phyloP scores from a whole-genome alignment of 2,329 filamentous ascomycete genomes.

The Aspergillus oerlinghausenensis region DNA sequence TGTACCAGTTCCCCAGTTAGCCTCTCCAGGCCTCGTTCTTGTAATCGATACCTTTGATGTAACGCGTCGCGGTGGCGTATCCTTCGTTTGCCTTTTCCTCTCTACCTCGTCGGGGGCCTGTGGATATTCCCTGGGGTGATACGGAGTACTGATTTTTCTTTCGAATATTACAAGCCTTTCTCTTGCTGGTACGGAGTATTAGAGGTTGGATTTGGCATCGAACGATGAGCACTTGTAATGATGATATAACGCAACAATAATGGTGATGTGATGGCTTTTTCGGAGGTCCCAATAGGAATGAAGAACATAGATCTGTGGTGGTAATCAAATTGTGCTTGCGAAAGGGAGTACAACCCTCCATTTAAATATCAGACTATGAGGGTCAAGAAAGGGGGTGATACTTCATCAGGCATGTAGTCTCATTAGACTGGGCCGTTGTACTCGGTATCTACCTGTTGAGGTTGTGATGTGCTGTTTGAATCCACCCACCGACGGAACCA shows the following conservation, averaged over 20 bases:
- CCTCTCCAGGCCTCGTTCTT: neutral
- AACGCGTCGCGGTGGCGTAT: neutral
- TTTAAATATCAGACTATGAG: conserved; percentile 15
- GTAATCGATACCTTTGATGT: neutral
- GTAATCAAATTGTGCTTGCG: neutral
- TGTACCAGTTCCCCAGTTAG: neutral
- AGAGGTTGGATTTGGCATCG: neutral
- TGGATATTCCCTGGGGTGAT: neutral
- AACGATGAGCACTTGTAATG: conserved; percentile 6
- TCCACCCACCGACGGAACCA: too few relatives aligned
- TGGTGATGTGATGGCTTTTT: conserved; percentile 7
- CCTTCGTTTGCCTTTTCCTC: too few relatives aligned
- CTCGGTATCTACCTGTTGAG: conserved; percentile 1
- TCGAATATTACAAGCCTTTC: neutral
- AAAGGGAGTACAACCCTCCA: conserved; percentile 6
- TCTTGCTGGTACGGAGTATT: neutral
- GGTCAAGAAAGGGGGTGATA: conserved; percentile 16
- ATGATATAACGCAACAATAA: conserved; percentile 14
- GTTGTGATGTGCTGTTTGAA: too few relatives aligned
- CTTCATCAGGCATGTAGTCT: conserved; percentile 11
- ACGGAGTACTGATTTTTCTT: neutral
- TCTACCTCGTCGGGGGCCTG: neutral
- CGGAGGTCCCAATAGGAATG: neutral
- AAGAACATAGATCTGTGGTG: neutral
- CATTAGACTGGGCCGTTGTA: conserved; percentile 14